Base-by-base conservation (phyloP, 1,284 basidiomycete genomes). In the Ceratorhiza oryzae-sativae region DNA sequence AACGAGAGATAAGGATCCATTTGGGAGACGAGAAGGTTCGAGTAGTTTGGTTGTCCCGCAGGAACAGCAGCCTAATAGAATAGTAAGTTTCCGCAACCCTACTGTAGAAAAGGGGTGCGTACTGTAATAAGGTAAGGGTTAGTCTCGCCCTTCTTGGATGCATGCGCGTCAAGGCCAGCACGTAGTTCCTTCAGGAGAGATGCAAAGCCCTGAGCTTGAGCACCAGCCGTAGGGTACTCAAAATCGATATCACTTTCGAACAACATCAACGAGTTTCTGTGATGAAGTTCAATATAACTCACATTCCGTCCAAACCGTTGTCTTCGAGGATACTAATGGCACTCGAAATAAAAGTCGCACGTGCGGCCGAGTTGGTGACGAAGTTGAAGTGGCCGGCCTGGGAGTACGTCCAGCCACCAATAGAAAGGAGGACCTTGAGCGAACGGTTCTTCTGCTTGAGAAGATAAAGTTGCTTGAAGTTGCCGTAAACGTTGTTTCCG, bases 251-350 rank as follows among this genome's bases (percentile, higher is more conserved):
- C 90, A 75, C 88, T 88, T 46, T 0, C 55, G 10, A 48, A 53
- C 48, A 36, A 49, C n/a, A n/a, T 34, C 27, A 60, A 18, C 34
- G 60, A 13, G 70, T n/a, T 32, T 42, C 32, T 34, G 13, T 18
- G 18, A 18, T n/a, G 15, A 3, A 6, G 27, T 53, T 5, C 2
- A 18, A 27, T 15, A 30, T 4, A 58, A 51, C 39, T 55, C 34
- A 58, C 89, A 91, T 85, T 59, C 95, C 95, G 76, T 97, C 95
- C 46, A 98, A 86, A 0, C 93, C 95, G 73, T 94, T 92, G 79
- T 97, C 89, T 77, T 95, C 90, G 45, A 97, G 84, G 9, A 95
- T 79, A 71, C 86, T 83, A 42, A 96, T 87, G 0, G 91, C 90
- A 58, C 84, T 87, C 45, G 80, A 79, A 49, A 94, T 91, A 77